Conservation (phyloP, 306 rosid genomes). For the Cucumis sativus region DNA sequence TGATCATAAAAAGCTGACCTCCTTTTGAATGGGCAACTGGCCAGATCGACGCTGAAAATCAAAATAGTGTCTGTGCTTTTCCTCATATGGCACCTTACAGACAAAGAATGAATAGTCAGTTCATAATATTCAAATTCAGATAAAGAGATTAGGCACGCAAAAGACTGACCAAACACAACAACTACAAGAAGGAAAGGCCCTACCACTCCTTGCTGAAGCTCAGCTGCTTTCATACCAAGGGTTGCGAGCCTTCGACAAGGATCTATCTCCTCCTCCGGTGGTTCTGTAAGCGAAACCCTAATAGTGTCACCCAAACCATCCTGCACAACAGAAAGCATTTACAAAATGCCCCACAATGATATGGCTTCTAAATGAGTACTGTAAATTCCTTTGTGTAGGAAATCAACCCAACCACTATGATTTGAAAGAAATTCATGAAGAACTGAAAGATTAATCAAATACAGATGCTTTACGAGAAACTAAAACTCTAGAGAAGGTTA, state of each 20-base stretch:
- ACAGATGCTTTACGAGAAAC: neutral
- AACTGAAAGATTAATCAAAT: neutral
- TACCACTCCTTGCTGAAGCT: conserved; percentile 93
- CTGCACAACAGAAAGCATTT: conserved; percentile 25
- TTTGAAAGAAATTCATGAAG: neutral
- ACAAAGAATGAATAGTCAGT: conserved; percentile 14
- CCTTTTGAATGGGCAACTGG: conserved; percentile 81
- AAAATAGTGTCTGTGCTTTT: conserved; percentile 81
- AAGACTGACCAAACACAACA: neutral
- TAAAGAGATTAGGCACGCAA: neutral
- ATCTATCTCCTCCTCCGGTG: conserved; percentile 96
- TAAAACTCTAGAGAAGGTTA: neutral
- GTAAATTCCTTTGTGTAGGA: neutral
- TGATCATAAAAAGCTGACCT: conserved; percentile 32
- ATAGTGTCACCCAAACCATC: conserved; percentile 98
- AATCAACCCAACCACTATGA: neutral
- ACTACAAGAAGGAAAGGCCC: conserved; percentile 17
- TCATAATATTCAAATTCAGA: conserved; percentile 1
- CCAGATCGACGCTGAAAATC: conserved; percentile 96
- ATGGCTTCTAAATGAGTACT: neutral
- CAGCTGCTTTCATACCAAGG: conserved; percentile 78
- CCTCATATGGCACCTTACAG: conserved; percentile 80
- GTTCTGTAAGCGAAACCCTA: conserved; percentile 95
- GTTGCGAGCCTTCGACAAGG: conserved; percentile 87
- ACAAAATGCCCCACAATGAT: neutral